A percentile compares a stretch with the other conserved stretches of the same genome.
Evolutionary conservation across 352 stramenopile species (phyloP).

Genomic region (Albugo laibachii): DNA sequence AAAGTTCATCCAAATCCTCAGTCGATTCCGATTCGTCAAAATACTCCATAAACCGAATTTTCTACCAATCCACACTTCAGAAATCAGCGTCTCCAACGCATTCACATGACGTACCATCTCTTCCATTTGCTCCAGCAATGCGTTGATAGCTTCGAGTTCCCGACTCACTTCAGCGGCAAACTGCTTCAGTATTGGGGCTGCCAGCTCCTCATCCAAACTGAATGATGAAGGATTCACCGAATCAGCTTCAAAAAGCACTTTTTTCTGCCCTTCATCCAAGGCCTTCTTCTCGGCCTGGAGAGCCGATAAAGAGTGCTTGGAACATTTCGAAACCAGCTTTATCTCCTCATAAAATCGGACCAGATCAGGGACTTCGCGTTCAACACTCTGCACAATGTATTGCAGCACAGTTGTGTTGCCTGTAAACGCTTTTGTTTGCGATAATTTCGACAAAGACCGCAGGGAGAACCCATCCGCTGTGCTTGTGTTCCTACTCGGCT

Average conservation of each 20-base stretch:
- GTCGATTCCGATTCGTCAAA: conserved; percentile 68
- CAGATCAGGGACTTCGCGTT: conserved; percentile 53
- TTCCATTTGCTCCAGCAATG: conserved; percentile 28
- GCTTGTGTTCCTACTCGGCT: conserved; percentile 18
- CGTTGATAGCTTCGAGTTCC: conserved; percentile 27
- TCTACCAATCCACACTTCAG: conserved; percentile 14
- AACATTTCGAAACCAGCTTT: conserved; percentile 47
- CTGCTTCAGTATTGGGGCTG: conserved; percentile 25
- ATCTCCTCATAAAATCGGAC: conserved; percentile 60
- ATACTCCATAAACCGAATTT: conserved; percentile 56
- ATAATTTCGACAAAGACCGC: conserved; percentile 63
- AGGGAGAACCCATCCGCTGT: conserved; percentile 48
- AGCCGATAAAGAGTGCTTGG: conserved; percentile 42
- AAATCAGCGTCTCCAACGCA: neutral
- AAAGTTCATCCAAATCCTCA: conserved; percentile 54
- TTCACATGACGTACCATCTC: conserved; percentile 18
- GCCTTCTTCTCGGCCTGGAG: conserved; percentile 49
- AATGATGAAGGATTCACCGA: conserved; percentile 2
- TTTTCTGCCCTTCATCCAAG: conserved; percentile 38
- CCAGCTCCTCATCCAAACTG: conserved; percentile 10
- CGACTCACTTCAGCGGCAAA: conserved; percentile 40
- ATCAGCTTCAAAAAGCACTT: conserved; percentile 27
- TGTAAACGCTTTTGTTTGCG: conserved; percentile 72
- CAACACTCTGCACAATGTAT: conserved; percentile 73
- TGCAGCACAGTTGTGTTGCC: conserved; percentile 66